phyloP scores from a whole-genome alignment of 805 yeast species.

The Hanseniaspora nectarophila region DNA sequence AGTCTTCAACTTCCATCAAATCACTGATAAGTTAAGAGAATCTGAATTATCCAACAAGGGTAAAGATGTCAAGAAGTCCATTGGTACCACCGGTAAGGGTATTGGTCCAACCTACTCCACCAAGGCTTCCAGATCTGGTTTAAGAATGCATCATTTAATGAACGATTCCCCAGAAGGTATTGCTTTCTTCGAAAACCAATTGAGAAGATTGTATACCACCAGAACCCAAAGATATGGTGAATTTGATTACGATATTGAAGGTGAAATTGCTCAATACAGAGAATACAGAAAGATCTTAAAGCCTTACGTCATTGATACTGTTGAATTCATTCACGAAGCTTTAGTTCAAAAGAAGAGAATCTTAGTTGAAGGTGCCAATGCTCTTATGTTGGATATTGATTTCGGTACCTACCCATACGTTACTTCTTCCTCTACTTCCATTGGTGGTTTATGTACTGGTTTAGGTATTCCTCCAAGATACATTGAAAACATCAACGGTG shows the following conservation, averaged over 20 bases:
- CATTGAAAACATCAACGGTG: slow-evolving; percentile 78
- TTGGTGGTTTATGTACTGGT: slow-evolving; percentile 97
- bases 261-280: slow-evolving; percentile 67
- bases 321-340: slow-evolving; percentile 71
- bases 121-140: slow-evolving; percentile 91
- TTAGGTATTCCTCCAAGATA: slow-evolving; percentile 87
- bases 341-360: slow-evolving; percentile 65
- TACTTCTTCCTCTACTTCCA: slow-evolving; percentile 88
- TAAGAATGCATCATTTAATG: slow-evolving; percentile 91
- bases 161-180: slow-evolving; percentile 82
- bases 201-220: slow-evolving; percentile 63
- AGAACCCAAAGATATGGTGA: slow-evolving; percentile 87
- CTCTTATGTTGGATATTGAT: slow-evolving; percentile 92
- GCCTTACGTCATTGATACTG: slow-evolving; percentile 91
- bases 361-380: slow-evolving; percentile 95
- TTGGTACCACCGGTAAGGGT: slow-evolving; percentile 98
- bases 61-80: slow-evolving; percentile 51
- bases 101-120: slow-evolving; percentile 97
- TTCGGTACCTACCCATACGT: slow-evolving; percentile 97
- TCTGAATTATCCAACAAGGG: slow-evolving; percentile 55
- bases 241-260: slow-evolving; percentile 75
- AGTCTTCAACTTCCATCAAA: slow-evolving; percentile 96
- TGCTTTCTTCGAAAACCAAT: slow-evolving; percentile 75
- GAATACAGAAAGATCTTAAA: slow-evolving; percentile 57
- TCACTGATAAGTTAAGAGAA: slow-evolving; percentile 90